Base-by-base conservation (phyloP, 345 rosid species). In the Rhodamnia argentea region DNA sequence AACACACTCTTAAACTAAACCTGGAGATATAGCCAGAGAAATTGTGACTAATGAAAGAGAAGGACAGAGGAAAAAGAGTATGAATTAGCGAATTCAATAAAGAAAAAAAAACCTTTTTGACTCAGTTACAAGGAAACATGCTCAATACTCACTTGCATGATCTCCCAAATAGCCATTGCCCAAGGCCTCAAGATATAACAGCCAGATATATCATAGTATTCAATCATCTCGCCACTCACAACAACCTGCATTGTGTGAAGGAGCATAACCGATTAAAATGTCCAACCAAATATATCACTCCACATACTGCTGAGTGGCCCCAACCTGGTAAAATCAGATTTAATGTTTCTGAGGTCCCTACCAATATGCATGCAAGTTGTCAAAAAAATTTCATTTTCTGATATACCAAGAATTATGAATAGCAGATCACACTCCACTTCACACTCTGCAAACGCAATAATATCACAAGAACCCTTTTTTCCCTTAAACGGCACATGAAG, bases 181-280 rank as follows among this genome's bases (percentile, higher is more conserved):
- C 99, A 97, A 62, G 99, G 98, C 95, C 99, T 92, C 87, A 97
- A 92, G 86, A 96, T 96, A 85, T 97, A 97, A 89, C 99, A 96
- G 32, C 99, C 99, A 87, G 99, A 97, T 84, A 95, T 95, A 83
- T 97, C 99, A 86, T 96, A 97, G 90, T 97, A 97, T 82, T 97
- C 99, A 0, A 97, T 97, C 99, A 96, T 95, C 89, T 97, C 95
- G 40, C 93, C 93, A 82, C 93, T 93, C 88, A 96, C 98, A 92
- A 95, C 95, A 84, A 96, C 99, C 99, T 97, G 84, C 37, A 13
- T 18, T 37, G 42, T 10, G 81, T 20, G 14, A 70, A 70, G 47
- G 26, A 70, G 47, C 42, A 89, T 10, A 90, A 23, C 82, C 53
- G 86, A 52, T 52, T 26, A 84, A 60, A 37, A 85, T 10, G 55